Percentiles rank a stretch among this genome's conserved stretches.
Evolutionary conservation across 78 protist genomes (phyloP).

Genomic region (Pigoraptor vietnamica): DNA sequence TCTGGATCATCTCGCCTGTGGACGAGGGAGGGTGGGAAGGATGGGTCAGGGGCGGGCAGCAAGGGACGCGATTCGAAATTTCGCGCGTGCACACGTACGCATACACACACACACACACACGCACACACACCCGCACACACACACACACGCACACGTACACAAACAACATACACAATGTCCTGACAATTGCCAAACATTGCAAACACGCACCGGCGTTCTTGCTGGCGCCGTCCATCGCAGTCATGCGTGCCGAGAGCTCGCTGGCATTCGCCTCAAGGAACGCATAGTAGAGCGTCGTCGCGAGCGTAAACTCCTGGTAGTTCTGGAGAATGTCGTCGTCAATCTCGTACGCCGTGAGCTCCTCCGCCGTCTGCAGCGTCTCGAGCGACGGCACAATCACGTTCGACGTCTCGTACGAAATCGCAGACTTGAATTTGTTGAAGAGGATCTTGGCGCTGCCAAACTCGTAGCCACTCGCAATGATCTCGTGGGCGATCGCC

Average conservation of each 20-base stretch:
- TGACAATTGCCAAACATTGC: no score
- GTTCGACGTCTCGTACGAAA: slow-evolving; percentile 15
- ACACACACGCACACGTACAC: not conserved
- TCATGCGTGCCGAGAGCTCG: slow-evolving; percentile 45
- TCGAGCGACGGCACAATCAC: not conserved
- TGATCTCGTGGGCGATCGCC: slow-evolving; percentile 11
- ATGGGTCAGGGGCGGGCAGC: not conserved
- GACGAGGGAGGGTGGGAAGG: not conserved
- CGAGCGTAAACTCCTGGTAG: slow-evolving; percentile 26
- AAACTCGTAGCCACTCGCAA: slow-evolving; percentile 5
- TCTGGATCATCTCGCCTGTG: slow-evolving; percentile 40
- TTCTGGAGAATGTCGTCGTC: slow-evolving; percentile 10
- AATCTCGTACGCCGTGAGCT: slow-evolving; percentile 23
- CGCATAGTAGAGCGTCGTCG: slow-evolving; percentile 17
- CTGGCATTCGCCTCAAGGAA: slow-evolving; percentile 22
- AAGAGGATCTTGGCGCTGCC: not conserved
- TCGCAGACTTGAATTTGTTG: slow-evolving; percentile 24
- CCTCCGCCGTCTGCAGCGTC: not conserved
- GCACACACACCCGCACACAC: not conserved
- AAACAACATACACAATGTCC: not conserved
- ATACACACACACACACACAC: no score
- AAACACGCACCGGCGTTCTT: slow-evolving; percentile 25
- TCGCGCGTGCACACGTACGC: no score
- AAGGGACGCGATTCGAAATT: no score
- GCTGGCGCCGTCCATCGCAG: slow-evolving; percentile 64